phyloP scores from a whole-genome alignment of 2,329 filamentous ascomycete species.

The Dothistroma septosporum region DNA sequence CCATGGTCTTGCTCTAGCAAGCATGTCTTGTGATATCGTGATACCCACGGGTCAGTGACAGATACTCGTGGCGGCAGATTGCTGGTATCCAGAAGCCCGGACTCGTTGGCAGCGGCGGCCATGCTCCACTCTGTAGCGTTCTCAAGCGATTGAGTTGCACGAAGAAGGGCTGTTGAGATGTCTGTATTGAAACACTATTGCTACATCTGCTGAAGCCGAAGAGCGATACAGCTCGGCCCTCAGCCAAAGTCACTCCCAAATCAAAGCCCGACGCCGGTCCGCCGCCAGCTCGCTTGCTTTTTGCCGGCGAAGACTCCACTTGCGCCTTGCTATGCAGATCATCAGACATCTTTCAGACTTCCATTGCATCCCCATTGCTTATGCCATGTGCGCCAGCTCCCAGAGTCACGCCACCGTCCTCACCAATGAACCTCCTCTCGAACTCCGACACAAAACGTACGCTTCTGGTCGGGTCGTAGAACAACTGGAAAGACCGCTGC shows the following conservation, averaged over 20 bases:
- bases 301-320: constrained; percentile 8
- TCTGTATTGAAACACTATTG: constrained; percentile 1
- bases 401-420: constrained; percentile 76
- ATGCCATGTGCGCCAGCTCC: constrained; percentile 40
- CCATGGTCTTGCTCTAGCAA: constrained; percentile 7
- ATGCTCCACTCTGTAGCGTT: not conserved
- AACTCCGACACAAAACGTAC: constrained; percentile 86
- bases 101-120: not conserved
- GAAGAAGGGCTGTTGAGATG: not conserved
- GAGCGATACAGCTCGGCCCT: not conserved
- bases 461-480: constrained; percentile 84
- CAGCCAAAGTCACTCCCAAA: constrained; percentile 1
- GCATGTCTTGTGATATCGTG: constrained; percentile 11
- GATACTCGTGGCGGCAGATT: not conserved
- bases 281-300: constrained; percentile 4
- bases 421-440: constrained; percentile 88
- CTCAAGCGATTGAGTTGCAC: not conserved
- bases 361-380: constrained; percentile 53
- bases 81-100: not conserved
- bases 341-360: constrained; percentile 48
- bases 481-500: constrained; percentile 86
- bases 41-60: constrained; percentile 15
- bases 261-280: constrained; percentile 9
- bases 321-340: constrained; percentile 10
- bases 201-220: constrained; percentile 4